These are phyloP conservation scores for Omphalea diandra DNA, from an alignment of 441 rosid species.

Conservation along the genomic window DNA sequence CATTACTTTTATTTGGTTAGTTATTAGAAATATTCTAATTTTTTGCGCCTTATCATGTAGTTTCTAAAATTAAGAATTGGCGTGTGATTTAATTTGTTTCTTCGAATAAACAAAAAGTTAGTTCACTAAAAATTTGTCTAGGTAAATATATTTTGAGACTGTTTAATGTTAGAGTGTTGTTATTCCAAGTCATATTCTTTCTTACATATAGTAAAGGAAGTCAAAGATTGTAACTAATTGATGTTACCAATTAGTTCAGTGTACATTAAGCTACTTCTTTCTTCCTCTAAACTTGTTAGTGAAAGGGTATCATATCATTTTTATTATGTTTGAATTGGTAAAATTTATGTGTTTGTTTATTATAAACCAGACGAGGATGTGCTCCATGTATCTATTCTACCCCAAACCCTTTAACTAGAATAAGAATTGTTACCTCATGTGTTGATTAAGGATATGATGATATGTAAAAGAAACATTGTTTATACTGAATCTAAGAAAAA, in stretches of 20 bases:
- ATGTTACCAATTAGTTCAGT: background rate
- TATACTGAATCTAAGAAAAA: too few relatives aligned
- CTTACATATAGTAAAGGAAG: background rate
- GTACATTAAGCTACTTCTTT: background rate
- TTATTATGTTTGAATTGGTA: background rate
- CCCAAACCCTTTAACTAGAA: background rate
- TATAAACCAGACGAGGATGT: background rate
- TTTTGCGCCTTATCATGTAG: background rate
- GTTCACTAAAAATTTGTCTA: too few relatives aligned
- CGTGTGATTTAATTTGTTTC: background rate
- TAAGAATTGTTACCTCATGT: background rate
- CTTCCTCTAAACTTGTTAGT: background rate
- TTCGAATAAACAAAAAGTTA: background rate
- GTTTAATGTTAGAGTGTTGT: background rate
- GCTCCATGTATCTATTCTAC: too few relatives aligned
- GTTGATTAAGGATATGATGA: background rate
- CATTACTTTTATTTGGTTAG: background rate
- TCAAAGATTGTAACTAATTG: background rate
- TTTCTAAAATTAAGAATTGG: background rate
- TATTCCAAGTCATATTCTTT: background rate
- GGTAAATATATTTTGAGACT: background rate
- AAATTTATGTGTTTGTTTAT: background rate
- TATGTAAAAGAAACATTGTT: too few relatives aligned
- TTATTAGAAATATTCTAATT: background rate
- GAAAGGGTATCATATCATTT: too few relatives aligned